A percentile compares a stretch with the other conserved stretches of the same genome.
These are phyloP conservation scores for Pelargonium citronellum DNA, from an alignment of 441 rosid genomes.

Conservation along the genomic window DNA sequence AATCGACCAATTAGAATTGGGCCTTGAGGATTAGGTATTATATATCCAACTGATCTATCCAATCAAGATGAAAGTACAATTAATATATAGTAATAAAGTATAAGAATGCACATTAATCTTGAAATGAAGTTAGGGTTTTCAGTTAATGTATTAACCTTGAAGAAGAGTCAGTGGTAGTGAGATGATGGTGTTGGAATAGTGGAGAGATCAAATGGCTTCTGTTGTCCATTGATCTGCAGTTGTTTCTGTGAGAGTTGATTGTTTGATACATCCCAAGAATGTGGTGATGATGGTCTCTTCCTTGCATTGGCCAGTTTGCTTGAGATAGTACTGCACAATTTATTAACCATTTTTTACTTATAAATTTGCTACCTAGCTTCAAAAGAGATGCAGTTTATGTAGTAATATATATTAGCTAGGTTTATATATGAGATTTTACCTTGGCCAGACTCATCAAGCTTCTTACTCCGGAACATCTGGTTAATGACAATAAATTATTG, in stretches of 20 bases:
- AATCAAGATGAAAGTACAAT: too few species aligned
- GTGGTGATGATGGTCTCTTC: slow-evolving; percentile 23
- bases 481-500: neutral
- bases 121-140: too few species aligned
- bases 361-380: too few species aligned
- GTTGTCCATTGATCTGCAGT: slow-evolving; percentile 32
- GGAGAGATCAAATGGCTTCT: slow-evolving; percentile 30
- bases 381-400: too few species aligned
- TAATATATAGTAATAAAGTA: too few species aligned
- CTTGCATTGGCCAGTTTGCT: slow-evolving; percentile 24
- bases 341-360: too few species aligned
- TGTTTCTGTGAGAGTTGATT: slow-evolving; percentile 27
- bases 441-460: slow-evolving; percentile 53
- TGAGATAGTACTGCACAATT: slow-evolving; percentile 32
- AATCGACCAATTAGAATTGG: too few species aligned
- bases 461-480: slow-evolving; percentile 69
- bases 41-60: too few species aligned
- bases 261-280: slow-evolving; percentile 24
- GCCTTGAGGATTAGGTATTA: too few species aligned
- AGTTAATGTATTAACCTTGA: neutral
- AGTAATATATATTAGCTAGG: too few species aligned
- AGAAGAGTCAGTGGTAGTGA: slow-evolving; percentile 14
- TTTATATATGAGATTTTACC: slow-evolving; percentile 26
- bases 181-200: slow-evolving; percentile 21
- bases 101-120: too few species aligned